These are phyloP conservation scores for Trametes hirsuta DNA, from an alignment of 1,284 basidiomycete species.

Conservation along the genomic window DNA sequence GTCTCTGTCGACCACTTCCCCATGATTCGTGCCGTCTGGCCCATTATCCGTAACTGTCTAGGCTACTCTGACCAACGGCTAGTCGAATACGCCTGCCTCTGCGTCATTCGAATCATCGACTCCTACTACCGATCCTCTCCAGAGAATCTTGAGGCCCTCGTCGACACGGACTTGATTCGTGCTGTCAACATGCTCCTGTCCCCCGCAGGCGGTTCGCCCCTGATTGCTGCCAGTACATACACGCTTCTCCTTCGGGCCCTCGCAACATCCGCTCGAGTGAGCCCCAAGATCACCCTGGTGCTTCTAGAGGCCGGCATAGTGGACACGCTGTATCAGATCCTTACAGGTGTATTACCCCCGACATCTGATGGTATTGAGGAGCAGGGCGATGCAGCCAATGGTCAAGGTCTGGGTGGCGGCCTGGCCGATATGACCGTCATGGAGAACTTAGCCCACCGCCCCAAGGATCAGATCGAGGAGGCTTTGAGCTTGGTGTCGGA, in stretches of 20 bases:
- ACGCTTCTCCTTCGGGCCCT: slow-evolving; percentile 87
- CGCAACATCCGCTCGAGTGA: slow-evolving; percentile 83
- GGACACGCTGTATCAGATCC: slow-evolving; percentile 88
- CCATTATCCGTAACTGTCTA: slow-evolving; percentile 89
- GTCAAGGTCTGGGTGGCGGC: slow-evolving; percentile 82
- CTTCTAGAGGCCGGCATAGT: slow-evolving; percentile 91
- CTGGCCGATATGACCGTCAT: slow-evolving; percentile 96
- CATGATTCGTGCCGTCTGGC: slow-evolving; percentile 89
- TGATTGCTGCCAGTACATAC: slow-evolving; percentile 85
- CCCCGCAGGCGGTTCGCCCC: slow-evolving; percentile 84
- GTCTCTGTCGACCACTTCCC: slow-evolving; percentile 84
- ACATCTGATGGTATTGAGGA: slow-evolving; percentile 57
- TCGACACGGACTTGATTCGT: slow-evolving; percentile 81
- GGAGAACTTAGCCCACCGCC: slow-evolving; percentile 94
- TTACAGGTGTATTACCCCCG: slow-evolving; percentile 88
- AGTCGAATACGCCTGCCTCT: slow-evolving; percentile 92
- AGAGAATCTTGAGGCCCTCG: slow-evolving; percentile 84
- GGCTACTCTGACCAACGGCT: slow-evolving; percentile 91
- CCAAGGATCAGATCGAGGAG: slow-evolving; percentile 97
- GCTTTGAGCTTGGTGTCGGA: slow-evolving; percentile 87
- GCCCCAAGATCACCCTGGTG: slow-evolving; percentile 83
- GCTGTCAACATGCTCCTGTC: slow-evolving; percentile 86
- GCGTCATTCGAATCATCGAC: slow-evolving; percentile 91
- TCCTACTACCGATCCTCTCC: slow-evolving; percentile 84
- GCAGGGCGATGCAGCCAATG: slow-evolving; percentile 61